Evolutionary conservation across 2,329 filamentous ascomycete species (phyloP).

Genomic region (Aspergillus tanneri): DNA sequence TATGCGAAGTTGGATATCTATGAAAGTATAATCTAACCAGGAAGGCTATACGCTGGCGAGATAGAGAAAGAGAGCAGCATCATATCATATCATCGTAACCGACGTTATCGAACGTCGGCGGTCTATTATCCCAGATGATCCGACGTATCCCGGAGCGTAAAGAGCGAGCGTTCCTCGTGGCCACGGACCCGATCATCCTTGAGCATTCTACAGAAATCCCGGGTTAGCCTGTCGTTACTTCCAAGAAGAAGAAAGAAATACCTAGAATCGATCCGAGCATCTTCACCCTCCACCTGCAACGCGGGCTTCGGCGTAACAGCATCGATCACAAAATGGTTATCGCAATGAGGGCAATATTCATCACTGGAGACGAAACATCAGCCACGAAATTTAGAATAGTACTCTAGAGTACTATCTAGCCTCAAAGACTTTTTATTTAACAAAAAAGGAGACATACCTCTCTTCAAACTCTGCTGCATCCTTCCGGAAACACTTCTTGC

Average conservation of each 20-base stretch:
- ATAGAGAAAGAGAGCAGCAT: conserved; percentile 16
- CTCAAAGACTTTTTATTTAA: background rate
- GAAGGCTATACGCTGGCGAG: background rate
- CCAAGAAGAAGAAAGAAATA: conserved; percentile 23
- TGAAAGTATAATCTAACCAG: background rate
- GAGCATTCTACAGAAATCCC: conserved; percentile 63
- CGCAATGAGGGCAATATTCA: conserved; percentile 98
- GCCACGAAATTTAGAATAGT: no score
- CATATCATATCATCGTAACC: conserved; percentile 35
- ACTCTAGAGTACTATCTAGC: no score
- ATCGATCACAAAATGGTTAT: conserved; percentile 96
- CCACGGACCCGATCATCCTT: conserved; percentile 77
- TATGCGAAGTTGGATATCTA: conserved; percentile 1
- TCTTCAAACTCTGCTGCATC: conserved; percentile 91
- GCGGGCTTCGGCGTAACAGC: conserved; percentile 79
- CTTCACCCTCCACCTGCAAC: conserved; percentile 85
- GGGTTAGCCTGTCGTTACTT: background rate
- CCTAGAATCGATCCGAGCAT: conserved; percentile 77
- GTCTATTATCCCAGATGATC: conserved; percentile 69
- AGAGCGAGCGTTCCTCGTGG: conserved; percentile 64
- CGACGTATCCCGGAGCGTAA: conserved; percentile 72
- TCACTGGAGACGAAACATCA: no score
- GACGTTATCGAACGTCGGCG: background rate
- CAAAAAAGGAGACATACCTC: conserved; percentile 43
- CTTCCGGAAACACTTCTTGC: conserved; percentile 96